Conservation (phyloP, 768 basidiomycete genomes). For the Chlorophyllum brunneum region DNA sequence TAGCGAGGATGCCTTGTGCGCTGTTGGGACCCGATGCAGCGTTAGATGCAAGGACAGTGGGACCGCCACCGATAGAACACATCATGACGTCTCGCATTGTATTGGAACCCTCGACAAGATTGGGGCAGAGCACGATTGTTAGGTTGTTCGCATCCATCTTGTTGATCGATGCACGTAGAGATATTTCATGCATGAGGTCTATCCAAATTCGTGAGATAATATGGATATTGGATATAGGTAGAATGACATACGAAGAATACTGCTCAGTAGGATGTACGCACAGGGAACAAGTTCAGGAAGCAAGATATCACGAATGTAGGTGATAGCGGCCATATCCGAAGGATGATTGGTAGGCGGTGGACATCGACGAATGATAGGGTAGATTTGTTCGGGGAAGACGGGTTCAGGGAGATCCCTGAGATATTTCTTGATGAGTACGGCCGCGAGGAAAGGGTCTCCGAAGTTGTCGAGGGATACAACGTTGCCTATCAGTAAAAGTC, state of each 20-base stretch:
- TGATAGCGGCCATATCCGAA: slow-evolving; percentile 52
- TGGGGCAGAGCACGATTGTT: slow-evolving; percentile 74
- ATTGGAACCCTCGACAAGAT: slow-evolving; percentile 68
- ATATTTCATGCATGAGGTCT: slow-evolving; percentile 83
- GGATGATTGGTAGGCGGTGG: slow-evolving; percentile 51
- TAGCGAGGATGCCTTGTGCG: slow-evolving; percentile 18
- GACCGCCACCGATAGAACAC: slow-evolving; percentile 56
- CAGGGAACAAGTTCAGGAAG: slow-evolving; percentile 69
- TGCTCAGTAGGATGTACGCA: slow-evolving; percentile 68
- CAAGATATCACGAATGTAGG: slow-evolving; percentile 66
- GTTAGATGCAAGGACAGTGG: slow-evolving; percentile 30
- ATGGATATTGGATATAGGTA: neutral
- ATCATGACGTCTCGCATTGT: slow-evolving; percentile 71
- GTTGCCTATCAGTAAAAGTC: slow-evolving; percentile 44
- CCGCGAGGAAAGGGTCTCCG: slow-evolving; percentile 74
- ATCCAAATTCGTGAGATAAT: slow-evolving; percentile 13
- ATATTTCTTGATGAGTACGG: slow-evolving; percentile 84
- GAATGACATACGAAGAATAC: slow-evolving; percentile 52
- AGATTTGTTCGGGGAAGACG: slow-evolving; percentile 69
- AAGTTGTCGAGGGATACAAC: slow-evolving; percentile 77
- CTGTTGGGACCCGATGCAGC: slow-evolving; percentile 15
- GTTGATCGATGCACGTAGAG: slow-evolving; percentile 60
- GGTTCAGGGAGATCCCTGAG: slow-evolving; percentile 77
- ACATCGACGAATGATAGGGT: slow-evolving; percentile 63
- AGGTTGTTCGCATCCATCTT: slow-evolving; percentile 85